Base-by-base conservation (phyloP, 2,329 filamentous ascomycete species). In the Diaporthe australafricana region DNA sequence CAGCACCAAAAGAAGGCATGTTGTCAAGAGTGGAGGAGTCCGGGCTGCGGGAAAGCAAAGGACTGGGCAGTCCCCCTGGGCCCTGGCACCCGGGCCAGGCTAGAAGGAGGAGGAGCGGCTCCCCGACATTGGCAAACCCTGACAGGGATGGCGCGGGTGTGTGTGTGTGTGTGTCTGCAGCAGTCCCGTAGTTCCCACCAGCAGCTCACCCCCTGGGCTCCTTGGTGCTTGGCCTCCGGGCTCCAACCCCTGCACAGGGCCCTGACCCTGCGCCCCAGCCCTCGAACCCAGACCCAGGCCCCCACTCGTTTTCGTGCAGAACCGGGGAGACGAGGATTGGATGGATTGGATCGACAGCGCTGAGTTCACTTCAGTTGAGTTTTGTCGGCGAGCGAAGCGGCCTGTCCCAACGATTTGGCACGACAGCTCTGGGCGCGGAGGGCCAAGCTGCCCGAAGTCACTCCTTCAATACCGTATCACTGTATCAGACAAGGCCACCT, bases 1-100 rank as follows among this genome's bases (percentile, higher is more conserved):
- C 63, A 45, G 63, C 63, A 32, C 50, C 63, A 67, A 53, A 53
- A 42, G 35, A 71, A 73, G 62, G 32, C 30, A 68, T 73, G 71
- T 48, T 63, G 71, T 73, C 68, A 55, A 73, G 56, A 73, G 71
- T 71, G 71, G 71, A 70, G 71, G 67, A 69, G 48, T 63, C 70
- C 55, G 70, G 70, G 27, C 35, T 55, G 30, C 48, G 48, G 63
- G 48, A 67, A 22, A 53, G 63, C 32, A 32, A 55, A 42, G 63
- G 63, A 67, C 47, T 53, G 63, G 50, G 25, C 35, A 67, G 48
- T n/a, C 47, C 63, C 47, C 32, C 48, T 42, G 62, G 62, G 47
- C 22, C 62, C 48, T 52, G 45, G 32, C n/a, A 40, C 63, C 38
- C 20, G 50, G 65, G 25, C 25, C 47, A 68, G 65, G 27, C 52